Conservation (phyloP, 2,329 filamentous ascomycete genomes). For the Talaromyces albobiverticillius region DNA sequence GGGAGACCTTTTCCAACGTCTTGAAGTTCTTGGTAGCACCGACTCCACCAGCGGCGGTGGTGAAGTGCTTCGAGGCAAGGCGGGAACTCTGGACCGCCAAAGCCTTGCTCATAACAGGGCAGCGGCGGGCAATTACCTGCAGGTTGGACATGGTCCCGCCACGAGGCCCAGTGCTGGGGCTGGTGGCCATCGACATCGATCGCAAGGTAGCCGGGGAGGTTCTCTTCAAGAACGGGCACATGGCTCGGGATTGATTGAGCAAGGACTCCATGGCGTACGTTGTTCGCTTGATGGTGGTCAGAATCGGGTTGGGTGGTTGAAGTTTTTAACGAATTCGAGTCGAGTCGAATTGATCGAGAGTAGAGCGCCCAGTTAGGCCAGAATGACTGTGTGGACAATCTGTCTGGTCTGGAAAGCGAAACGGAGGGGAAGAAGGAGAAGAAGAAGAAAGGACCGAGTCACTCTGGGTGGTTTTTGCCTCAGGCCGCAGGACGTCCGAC, state of each 20-base stretch:
- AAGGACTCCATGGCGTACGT: conserved; percentile 69
- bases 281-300: neutral
- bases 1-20: conserved; percentile 49
- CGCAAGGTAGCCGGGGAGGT: conserved; percentile 89
- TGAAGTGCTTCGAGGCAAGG: conserved; percentile 39
- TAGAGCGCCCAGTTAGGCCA: neutral
- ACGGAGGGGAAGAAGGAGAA: neutral
- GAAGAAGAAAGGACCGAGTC: neutral
- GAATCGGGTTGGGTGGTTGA: neutral
- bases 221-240: conserved; percentile 97
- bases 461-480: no score
- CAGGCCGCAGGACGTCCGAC: no score
- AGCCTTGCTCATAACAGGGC: conserved; percentile 98
- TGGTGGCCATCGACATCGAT: conserved; percentile 67
- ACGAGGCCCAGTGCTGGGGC: conserved; percentile 65
- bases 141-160: conserved; percentile 96
- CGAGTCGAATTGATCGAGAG: neutral
- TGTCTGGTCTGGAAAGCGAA: neutral
- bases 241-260: conserved; percentile 88
- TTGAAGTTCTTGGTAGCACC: conserved; percentile 33
- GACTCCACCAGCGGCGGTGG: conserved; percentile 30
- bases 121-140: conserved; percentile 88
- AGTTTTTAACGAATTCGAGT: neutral
- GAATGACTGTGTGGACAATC: neutral
- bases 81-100: conserved; percentile 72